These are phyloP conservation scores for Anthoceros angustus DNA, from an alignment of 225 moss, liverwort and hornwort species.

Conservation along the genomic window DNA sequence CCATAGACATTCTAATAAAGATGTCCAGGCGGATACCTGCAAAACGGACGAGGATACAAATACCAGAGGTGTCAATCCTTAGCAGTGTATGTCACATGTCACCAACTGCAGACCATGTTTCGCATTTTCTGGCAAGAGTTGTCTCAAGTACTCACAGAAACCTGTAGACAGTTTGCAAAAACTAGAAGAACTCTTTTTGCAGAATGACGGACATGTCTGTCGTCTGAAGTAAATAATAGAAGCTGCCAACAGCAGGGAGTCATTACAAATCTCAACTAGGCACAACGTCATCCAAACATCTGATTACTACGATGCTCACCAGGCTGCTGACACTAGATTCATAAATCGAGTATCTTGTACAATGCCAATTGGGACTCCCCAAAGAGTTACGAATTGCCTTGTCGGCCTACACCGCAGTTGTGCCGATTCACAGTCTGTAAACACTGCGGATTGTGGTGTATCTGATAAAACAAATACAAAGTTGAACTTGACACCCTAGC, in stretches of 20 bases:
- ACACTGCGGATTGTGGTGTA: too few relatives aligned
- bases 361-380: too few relatives aligned
- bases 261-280: not conserved
- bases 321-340: constrained; percentile 1
- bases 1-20: not conserved
- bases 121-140: not conserved
- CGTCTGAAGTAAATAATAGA: not conserved
- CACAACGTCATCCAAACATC: not conserved
- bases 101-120: not conserved
- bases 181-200: not conserved
- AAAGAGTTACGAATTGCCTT: too few relatives aligned
- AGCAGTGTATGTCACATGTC: not conserved
- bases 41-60: not conserved
- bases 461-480: too few relatives aligned
- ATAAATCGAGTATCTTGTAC: not conserved
- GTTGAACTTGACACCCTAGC: too few relatives aligned
- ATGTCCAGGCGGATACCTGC: not conserved
- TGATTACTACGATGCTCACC: not conserved
- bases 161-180: not conserved
- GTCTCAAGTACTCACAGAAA: not conserved
- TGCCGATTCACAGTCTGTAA: too few relatives aligned
- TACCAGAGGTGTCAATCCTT: not conserved
- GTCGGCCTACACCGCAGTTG: too few relatives aligned
- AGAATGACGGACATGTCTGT: not conserved
- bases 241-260: not conserved